Percentiles rank a stretch among this genome's conserved stretches.
phyloP scores from a whole-genome alignment of 2,329 filamentous ascomycete species.

The Aspergillus udagawae region DNA sequence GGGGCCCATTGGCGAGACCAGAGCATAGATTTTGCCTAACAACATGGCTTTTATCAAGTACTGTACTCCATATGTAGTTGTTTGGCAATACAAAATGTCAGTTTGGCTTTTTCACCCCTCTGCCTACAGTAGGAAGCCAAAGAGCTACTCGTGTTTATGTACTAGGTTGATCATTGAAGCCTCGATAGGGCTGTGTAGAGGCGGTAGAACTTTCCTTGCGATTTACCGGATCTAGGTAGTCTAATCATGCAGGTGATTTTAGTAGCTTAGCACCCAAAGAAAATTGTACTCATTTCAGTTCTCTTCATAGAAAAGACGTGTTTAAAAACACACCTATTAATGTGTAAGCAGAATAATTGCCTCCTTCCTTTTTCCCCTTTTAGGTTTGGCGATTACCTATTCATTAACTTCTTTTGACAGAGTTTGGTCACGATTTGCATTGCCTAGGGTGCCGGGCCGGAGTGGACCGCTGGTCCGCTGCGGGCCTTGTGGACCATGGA shows the following conservation, averaged over 20 bases:
- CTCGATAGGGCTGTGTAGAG: neutral
- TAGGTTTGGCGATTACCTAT: slow-evolving; percentile 1
- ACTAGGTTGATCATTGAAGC: neutral
- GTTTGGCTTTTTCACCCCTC: neutral
- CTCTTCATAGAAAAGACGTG: neutral
- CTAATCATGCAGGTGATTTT: neutral
- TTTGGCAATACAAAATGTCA: neutral
- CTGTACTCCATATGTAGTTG: neutral
- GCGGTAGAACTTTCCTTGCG: neutral
- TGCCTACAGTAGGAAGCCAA: neutral
- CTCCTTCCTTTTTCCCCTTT: neutral
- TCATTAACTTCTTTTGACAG: slow-evolving; percentile 1
- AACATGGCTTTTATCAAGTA: neutral
- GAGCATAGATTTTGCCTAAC: neutral
- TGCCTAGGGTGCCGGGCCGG: slow-evolving; percentile 23
- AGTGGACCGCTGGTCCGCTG: slow-evolving; percentile 24
- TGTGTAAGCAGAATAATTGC: neutral
- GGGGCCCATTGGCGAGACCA: neutral
- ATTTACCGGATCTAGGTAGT: neutral
- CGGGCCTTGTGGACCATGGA: slow-evolving; percentile 21
- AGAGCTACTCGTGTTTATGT: neutral
- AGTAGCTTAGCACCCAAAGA: neutral
- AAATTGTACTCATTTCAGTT: neutral
- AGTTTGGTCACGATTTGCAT: slow-evolving; percentile 17
- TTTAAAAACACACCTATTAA: neutral